Base-by-base conservation (phyloP, 2,329 filamentous ascomycete genomes). In the Aphanoascus verrucosus region DNA sequence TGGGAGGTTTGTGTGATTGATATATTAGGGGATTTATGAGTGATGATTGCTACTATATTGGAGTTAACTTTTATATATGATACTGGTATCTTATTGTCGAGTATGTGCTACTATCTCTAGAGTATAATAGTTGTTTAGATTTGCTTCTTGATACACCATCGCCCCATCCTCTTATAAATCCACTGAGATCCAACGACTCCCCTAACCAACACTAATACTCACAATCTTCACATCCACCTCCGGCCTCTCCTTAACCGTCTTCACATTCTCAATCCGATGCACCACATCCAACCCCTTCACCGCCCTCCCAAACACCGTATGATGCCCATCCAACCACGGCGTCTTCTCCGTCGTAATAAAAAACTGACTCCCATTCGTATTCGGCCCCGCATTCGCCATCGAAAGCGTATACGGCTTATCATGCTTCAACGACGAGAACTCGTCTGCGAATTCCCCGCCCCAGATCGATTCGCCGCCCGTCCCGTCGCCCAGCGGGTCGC, bases 331-430 rank as follows among this genome's bases (percentile, higher is more conserved):
- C 50, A 98, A 72, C 93, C 93, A 98, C 5, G 89, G 85, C 74
- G 93, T 89, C 73, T 94, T 94, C 70, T 96, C 94, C 0, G 91
- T 96, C 0, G 93, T 98, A 60, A 98, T 95, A 64, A 98, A 98
- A 68, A 98, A 98, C 68, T 98, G 93, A 64, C 86, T 93, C 12
- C 86, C 93, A 66, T 98, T 98, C 35, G 90, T 96, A 63, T 91
- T 89, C 0, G 89, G 88, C 0, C 93, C 93, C 0, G 93, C 91
- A 68, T 98, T 98, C 11, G 93, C 93, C 93, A 98, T 98, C 67
- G 87, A 94, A 55, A 97, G 77, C 0, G 90, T 97, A 67, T 95
- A 98, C 1, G 93, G 86, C 72, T 93, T 94, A 72, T 98, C 93
- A 65, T 98, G 93, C 67, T 85, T 88, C 57, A 98, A 72, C 15